Evolutionary conservation across 257 asterid species (phyloP), one percentile per base, ranked within the genome.

Genomic region (Ehretia macrophylla): DNA sequence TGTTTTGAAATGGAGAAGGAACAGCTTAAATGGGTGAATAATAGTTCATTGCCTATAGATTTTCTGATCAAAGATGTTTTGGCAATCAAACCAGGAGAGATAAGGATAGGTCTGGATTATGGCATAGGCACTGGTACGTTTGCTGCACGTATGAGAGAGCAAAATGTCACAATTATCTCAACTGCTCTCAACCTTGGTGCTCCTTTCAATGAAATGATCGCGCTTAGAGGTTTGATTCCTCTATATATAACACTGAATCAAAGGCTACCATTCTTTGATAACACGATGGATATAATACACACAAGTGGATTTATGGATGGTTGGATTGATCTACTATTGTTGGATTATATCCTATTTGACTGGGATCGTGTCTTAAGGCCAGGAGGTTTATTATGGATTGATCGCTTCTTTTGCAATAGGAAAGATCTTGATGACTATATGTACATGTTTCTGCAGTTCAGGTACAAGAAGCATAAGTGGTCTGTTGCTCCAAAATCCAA

Each of bases 1-100:
- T 91, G 98, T 54, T 91, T 91, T 11, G 96, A 91, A 52, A 85
- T 91, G 95, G 96, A 85, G 0, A 88, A 88, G 60, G 96, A 87
- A 55, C 82, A 74, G 79, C 62, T 77, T 14, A 91, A 74, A 60
- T 91, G 98, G 98, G 77, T 80, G 4, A 58, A 39, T 17, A 81
- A 83, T 57, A 32, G 81, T 1, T 60, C 88, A 0, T 39, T 70
- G 10, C 65, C 84, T 0, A 54, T 73, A 4, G 94, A 87, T 68
- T 83, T 83, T 46, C 12, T 53, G 69, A 84, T 85, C 16, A 70
- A 57, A 45, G 94, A 88, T 14, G 85, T 88, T 22, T 21, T 91
- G 54, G 68, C 38, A 0, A 32, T 77, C 32, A 90, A 90, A 57
- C 77, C 85, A 0, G 90, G 86, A 60, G 95, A 83, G 69, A 68